A percentile compares a stretch with the other conserved stretches of the same genome.
phyloP scores from a whole-genome alignment of 2,329 filamentous ascomycete species.

The Fulvia fulva region DNA sequence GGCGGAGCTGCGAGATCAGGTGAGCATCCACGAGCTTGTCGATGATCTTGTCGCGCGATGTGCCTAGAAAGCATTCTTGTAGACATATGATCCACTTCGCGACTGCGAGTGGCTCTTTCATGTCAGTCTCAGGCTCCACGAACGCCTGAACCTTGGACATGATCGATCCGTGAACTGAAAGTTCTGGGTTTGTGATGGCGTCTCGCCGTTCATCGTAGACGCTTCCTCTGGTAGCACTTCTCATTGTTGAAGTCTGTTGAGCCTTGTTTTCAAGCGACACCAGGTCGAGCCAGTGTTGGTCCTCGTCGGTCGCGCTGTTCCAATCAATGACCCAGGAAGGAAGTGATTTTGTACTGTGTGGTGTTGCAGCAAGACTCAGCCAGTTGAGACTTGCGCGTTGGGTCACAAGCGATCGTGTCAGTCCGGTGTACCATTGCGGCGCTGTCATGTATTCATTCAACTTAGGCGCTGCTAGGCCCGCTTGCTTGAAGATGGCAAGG shows the following conservation, averaged over 20 bases:
- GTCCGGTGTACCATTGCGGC: neutral
- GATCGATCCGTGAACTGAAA: neutral
- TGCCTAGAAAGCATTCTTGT: neutral
- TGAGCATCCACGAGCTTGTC: neutral
- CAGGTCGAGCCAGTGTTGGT: neutral
- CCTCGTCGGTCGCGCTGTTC: neutral
- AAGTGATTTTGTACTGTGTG: neutral
- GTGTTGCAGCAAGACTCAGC: neutral
- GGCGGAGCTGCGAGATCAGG: neutral
- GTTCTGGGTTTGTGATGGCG: conserved; percentile 1
- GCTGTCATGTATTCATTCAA: neutral
- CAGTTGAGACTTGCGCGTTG: neutral
- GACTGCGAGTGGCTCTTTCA: neutral
- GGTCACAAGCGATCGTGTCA: neutral
- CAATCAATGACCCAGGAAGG: conserved; percentile 1
- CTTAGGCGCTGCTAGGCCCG: neutral
- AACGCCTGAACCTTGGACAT: neutral
- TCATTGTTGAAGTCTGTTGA: neutral
- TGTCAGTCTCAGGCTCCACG: neutral
- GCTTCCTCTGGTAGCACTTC: neutral
- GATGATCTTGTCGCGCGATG: neutral
- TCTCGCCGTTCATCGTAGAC: neutral
- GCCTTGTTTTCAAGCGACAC: neutral
- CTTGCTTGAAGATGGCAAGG: neutral
- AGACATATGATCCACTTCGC: neutral